These are phyloP conservation scores for Quercus rubra DNA, from an alignment of 306 rosid genomes.

Conservation along the genomic window DNA sequence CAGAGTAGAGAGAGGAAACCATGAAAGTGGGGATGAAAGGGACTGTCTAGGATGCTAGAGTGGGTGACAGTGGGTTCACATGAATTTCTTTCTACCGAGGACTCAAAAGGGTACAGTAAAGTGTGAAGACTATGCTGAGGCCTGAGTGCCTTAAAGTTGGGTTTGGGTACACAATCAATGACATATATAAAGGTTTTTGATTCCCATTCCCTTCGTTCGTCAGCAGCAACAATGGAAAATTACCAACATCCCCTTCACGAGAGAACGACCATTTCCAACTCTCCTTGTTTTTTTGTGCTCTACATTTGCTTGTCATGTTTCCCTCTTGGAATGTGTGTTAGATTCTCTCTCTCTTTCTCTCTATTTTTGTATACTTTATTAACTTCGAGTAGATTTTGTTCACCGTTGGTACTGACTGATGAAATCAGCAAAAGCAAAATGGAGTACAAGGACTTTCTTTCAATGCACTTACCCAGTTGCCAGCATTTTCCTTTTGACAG, in stretches of 20 bases:
- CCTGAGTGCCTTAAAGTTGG: slow-evolving; percentile 16
- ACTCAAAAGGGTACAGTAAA: slow-evolving; percentile 17
- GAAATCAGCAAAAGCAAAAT: slow-evolving; percentile 33
- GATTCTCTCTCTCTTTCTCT: slow-evolving; percentile 33
- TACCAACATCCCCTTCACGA: slow-evolving; percentile 68
- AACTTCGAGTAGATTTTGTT: slow-evolving; percentile 38
- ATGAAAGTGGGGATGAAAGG: slow-evolving; percentile 30
- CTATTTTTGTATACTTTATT: neutral
- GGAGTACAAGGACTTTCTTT: slow-evolving; percentile 30
- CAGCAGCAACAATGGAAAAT: slow-evolving; percentile 32
- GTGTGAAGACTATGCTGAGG: slow-evolving; percentile 11
- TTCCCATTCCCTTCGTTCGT: slow-evolving; percentile 29
- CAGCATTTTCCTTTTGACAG: slow-evolving; percentile 18
- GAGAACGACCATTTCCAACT: slow-evolving; percentile 65
- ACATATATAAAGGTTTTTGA: slow-evolving; percentile 26
- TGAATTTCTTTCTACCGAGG: slow-evolving; percentile 29
- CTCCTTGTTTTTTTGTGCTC: slow-evolving; percentile 55
- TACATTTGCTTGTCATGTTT: slow-evolving; percentile 73
- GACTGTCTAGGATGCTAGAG: slow-evolving; percentile 17
- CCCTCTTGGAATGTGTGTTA: slow-evolving; percentile 71
- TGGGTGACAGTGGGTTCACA: slow-evolving; percentile 61
- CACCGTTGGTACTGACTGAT: slow-evolving; percentile 29
- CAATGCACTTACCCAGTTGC: slow-evolving; percentile 10
- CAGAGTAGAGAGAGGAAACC: neutral
- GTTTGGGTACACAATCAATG: neutral